Conservation (phyloP, 306 rosid genomes). For the Cucumis cinereus region DNA sequence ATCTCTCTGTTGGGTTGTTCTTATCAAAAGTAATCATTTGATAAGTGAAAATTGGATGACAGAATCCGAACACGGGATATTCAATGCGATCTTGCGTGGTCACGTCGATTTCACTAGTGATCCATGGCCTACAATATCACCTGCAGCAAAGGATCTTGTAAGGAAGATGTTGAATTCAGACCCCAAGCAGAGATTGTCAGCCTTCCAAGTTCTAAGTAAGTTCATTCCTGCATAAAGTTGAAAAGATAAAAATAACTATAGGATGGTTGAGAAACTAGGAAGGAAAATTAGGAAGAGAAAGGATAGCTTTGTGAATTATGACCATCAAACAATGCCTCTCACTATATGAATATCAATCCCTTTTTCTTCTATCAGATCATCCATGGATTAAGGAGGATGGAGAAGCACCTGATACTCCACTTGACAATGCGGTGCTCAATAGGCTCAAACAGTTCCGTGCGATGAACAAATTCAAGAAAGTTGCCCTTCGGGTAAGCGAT, state of each 20-base stretch:
- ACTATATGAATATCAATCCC: neutral
- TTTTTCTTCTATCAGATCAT: constrained; percentile 8
- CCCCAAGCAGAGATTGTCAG: constrained; percentile 75
- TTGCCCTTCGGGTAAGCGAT: constrained; percentile 60
- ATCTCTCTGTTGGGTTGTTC: neutral
- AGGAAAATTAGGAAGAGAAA: neutral
- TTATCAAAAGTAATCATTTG: neutral
- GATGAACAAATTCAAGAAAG: constrained; percentile 94
- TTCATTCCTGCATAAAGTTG: neutral
- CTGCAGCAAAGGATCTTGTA: constrained; percentile 84
- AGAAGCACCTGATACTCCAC: constrained; percentile 93
- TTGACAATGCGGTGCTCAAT: constrained; percentile 83
- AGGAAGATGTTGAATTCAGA: constrained; percentile 81
- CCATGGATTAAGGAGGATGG: constrained; percentile 96
- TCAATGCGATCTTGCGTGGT: constrained; percentile 69
- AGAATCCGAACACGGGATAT: constrained; percentile 94
- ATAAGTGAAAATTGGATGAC: constrained; percentile 15
- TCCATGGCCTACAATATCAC: constrained; percentile 88
- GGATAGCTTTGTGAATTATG: neutral
- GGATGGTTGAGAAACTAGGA: neutral
- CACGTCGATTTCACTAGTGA: constrained; percentile 76
- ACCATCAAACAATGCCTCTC: neutral
- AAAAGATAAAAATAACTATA: neutral
- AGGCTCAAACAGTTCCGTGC: constrained; percentile 97
- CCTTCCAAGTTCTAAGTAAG: constrained; percentile 83